Evolutionary conservation across 352 stramenopile genomes (phyloP).

Genomic region (Phytopythium helicoides): DNA sequence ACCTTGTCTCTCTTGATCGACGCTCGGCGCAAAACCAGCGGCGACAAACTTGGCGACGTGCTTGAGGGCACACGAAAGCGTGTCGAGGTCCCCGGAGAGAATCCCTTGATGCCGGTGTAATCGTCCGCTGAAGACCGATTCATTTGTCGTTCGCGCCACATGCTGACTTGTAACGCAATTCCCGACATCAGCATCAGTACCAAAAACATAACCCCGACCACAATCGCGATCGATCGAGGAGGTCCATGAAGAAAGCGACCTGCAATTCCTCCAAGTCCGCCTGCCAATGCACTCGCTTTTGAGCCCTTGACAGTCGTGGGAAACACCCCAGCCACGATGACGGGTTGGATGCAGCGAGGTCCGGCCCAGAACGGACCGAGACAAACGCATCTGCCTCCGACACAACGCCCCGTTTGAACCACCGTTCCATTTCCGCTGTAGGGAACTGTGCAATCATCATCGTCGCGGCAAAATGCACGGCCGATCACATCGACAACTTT

Average conservation of each 20-base stretch:
- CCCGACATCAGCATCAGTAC: neutral
- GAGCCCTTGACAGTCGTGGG: neutral
- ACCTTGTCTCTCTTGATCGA: neutral
- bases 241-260: conserved; percentile 1
- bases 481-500: conserved; percentile 53
- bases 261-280: neutral
- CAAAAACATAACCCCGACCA: neutral
- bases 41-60: too few relatives aligned
- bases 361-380: conserved; percentile 4
- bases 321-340: neutral
- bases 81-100: too few relatives aligned
- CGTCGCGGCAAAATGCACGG: conserved; percentile 45
- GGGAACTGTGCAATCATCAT: conserved; percentile 59
- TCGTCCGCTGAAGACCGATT: neutral
- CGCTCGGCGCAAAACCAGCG: neutral
- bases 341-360: conserved; percentile 6
- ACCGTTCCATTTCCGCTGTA: neutral
- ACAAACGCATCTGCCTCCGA: neutral
- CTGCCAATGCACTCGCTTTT: neutral
- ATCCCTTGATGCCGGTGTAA: neutral
- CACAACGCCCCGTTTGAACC: neutral
- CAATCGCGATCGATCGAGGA: neutral
- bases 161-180: neutral
- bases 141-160: neutral
- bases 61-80: too few relatives aligned